phyloP scores from a whole-genome alignment of 345 rosid species.

The Salix purpurea region DNA sequence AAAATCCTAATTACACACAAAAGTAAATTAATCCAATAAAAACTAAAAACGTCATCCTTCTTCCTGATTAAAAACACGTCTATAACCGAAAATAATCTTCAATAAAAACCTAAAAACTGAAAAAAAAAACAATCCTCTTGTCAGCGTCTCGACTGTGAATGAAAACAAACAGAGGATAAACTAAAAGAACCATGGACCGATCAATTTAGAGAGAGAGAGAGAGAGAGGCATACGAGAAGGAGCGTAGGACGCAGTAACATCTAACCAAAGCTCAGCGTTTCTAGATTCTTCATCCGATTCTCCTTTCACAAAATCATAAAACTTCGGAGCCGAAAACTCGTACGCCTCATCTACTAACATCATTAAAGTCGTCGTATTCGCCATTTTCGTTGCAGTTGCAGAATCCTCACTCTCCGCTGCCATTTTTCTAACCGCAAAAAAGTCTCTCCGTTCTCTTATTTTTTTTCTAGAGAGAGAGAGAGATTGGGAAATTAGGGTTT shows the following conservation, averaged over 20 bases:
- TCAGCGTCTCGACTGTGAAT: background rate
- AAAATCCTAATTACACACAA: background rate
- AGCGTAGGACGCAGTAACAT: constrained; percentile 58
- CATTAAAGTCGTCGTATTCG: constrained; percentile 16
- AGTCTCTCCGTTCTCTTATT: background rate
- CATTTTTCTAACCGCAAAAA: background rate
- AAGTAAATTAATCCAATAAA: background rate
- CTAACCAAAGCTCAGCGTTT: constrained; percentile 89
- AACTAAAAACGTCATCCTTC: no score
- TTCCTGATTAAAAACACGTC: no score
- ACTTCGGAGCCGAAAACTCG: constrained; percentile 86
- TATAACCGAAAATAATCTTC: no score
- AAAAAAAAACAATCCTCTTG: background rate
- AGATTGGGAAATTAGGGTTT: background rate
- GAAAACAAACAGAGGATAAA: background rate
- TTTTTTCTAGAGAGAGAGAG: background rate
- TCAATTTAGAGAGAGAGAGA: background rate
- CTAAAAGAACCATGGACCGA: background rate
- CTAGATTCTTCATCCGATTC: constrained; percentile 64
- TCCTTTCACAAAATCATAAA: constrained; percentile 70
- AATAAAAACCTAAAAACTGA: background rate
- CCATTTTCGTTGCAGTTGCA: background rate
- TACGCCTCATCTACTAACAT: constrained; percentile 51
- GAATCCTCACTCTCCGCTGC: background rate
- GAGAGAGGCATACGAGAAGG: constrained; percentile 75